Evolutionary conservation across 331 rosid genomes (phyloP).

Genomic region (Prunus yedoensis): DNA sequence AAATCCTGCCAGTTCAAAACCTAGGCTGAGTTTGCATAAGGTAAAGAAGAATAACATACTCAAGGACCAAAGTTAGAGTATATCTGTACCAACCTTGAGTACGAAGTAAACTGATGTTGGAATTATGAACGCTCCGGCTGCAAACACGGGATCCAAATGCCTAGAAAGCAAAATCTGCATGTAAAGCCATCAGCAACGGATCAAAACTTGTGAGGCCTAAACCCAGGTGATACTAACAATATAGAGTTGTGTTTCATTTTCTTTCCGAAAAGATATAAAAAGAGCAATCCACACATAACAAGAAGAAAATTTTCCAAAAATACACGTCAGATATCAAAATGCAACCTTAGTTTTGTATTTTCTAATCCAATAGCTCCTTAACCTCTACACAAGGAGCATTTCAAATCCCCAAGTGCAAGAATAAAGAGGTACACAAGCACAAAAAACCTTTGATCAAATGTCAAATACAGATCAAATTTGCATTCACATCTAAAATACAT

Average conservation of each 20-base stretch:
- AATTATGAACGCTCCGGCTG: slow-evolving; percentile 83
- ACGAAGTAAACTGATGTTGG: slow-evolving; percentile 85
- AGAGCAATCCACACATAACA: not conserved
- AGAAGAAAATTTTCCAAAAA: not conserved
- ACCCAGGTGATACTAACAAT: not conserved
- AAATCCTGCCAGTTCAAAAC: not conserved
- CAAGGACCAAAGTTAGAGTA: not conserved
- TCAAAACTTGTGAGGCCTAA: slow-evolving; percentile 5
- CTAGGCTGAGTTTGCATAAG: too few relatives aligned
- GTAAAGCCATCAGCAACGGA: slow-evolving; percentile 25
- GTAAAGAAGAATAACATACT: not conserved
- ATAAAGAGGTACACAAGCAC: not conserved
- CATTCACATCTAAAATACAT: not conserved
- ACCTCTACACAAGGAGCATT: not conserved
- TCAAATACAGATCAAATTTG: not conserved
- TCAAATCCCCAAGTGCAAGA: not conserved
- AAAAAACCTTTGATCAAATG: not conserved
- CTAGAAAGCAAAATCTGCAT: slow-evolving; percentile 80
- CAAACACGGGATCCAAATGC: slow-evolving; percentile 64
- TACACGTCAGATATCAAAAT: not conserved
- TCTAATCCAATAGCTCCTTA: not conserved
- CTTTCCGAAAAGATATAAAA: not conserved
- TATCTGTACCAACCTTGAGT: slow-evolving; percentile 57
- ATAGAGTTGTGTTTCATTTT: not conserved
- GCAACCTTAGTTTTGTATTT: not conserved